Base-by-base conservation (phyloP, 345 rosid species). In the Gossypium longicalyx region DNA sequence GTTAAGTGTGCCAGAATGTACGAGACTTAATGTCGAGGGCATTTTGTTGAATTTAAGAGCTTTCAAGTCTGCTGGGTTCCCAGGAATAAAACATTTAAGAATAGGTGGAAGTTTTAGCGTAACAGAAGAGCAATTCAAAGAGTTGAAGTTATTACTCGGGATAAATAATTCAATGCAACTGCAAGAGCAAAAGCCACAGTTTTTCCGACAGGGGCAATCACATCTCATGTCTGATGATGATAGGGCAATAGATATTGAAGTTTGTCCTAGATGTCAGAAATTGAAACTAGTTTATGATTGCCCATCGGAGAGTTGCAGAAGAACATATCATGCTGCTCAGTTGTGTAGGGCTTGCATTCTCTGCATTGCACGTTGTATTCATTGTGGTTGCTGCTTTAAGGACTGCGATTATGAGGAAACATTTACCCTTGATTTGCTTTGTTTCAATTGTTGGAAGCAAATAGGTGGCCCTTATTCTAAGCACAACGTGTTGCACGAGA, bases 1-100 rank as follows among this genome's bases (percentile, higher is more conserved):
- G 77, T 63, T 75, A n/a, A 43, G 72, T 54, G 77, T 75, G 64
- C 77, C 77, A 10, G 77, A 69, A 53, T 75, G 77, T 63, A 65
- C 60, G 9, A 66, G 52, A 67, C 64, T 75, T 43, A 75, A 34
- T 44, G 45, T 66, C 16, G 77, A 75, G 22, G 77, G 77, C 41
- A 66, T 75, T 22, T 43, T 75, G 52, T 53, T 45, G 44, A 66
- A 41, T 56, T 43, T 75, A 66, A 75, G 66, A 75, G 53, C 53
- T 41, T 66, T 41, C n/a, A 75, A 17, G 29, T 56, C 54, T 43
- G 25, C n/a, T 22, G 77, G 72, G 1, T 34, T 43, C 19, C 25
- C 62, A 2, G 65, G 72, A 75, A 75, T 75, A 43, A 75, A 75
- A 62, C 16, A 66, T 8, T 66, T 75, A 11, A 53, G 77, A 22